Conservation (phyloP, 225 moss, liverwort and hornwort genomes). For the Neckera pumila region DNA sequence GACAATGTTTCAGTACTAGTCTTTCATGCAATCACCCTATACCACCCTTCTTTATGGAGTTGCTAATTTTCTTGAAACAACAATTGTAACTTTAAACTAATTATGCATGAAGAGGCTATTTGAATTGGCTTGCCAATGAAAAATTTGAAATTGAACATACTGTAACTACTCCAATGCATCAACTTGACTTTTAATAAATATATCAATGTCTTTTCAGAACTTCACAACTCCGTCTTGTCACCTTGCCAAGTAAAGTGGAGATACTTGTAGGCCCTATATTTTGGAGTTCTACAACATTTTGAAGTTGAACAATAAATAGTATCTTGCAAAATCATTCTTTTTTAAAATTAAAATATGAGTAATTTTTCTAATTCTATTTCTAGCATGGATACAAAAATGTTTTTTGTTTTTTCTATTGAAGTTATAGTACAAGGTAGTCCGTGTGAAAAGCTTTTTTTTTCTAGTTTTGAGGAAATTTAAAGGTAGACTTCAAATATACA, state of each 20-base stretch:
- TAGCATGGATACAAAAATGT: not conserved
- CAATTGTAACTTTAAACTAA: not conserved
- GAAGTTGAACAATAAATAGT: not conserved
- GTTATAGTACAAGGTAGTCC: too few species aligned
- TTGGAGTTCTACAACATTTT: not conserved
- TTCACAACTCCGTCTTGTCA: not conserved
- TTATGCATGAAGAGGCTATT: fast-evolving
- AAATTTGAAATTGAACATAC: not conserved
- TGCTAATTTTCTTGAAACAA: not conserved
- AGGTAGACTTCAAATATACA: not conserved
- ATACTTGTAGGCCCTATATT: too few species aligned
- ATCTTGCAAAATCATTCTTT: not conserved
- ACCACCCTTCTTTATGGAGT: not conserved
- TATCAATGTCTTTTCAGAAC: not conserved
- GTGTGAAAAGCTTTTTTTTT: too few species aligned
- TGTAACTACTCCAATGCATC: fast-evolving
- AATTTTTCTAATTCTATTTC: not conserved
- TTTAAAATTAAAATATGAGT: not conserved
- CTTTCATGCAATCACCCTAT: too few species aligned
- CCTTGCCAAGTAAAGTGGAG: fast-evolving
- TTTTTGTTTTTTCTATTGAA: not conserved
- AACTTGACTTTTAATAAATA: not conserved
- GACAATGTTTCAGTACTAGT: too few species aligned
- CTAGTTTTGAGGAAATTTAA: not conserved
- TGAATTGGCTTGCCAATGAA: not conserved